These are phyloP conservation scores for Oryza nivara DNA, from an alignment of 176 grass and related monocot species.

Conservation along the genomic window DNA sequence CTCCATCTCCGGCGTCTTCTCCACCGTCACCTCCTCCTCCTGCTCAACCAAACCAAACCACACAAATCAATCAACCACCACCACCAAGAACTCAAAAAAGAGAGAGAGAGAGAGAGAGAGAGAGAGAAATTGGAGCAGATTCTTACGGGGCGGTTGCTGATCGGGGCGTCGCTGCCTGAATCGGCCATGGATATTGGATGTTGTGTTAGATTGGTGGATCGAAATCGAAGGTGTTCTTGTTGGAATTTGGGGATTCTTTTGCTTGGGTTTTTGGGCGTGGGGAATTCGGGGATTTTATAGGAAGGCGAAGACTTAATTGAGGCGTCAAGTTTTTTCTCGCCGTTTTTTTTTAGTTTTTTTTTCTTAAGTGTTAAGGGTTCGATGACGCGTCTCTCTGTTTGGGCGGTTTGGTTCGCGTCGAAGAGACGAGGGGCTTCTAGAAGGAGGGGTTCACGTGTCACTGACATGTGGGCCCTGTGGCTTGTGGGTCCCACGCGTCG, in stretches of 20 bases:
- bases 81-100: neutral
- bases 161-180: constrained; percentile 26
- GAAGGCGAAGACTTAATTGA: neutral
- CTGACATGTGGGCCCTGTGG: neutral
- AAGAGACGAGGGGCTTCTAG: constrained; percentile 26
- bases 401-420: neutral
- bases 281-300: constrained; percentile 28
- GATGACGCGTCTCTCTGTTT: neutral
- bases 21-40: constrained; percentile 51
- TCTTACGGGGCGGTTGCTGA: constrained; percentile 39
- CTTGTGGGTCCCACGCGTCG: accelerated
- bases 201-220: neutral
- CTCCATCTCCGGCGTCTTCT: constrained; percentile 25
- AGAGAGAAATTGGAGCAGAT: too few relatives aligned
- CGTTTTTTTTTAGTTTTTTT: constrained; percentile 14
- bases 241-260: neutral
- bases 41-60: too few relatives aligned
- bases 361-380: constrained; percentile 36
- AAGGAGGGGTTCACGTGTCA: neutral
- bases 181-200: constrained; percentile 25
- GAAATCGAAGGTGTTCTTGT: neutral
- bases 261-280: neutral
- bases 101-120: too few relatives aligned
- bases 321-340: constrained; percentile 1
- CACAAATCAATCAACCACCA: constrained; percentile 13